Base-by-base conservation (phyloP, 768 basidiomycete species). In the Leccinum imitatum region DNA sequence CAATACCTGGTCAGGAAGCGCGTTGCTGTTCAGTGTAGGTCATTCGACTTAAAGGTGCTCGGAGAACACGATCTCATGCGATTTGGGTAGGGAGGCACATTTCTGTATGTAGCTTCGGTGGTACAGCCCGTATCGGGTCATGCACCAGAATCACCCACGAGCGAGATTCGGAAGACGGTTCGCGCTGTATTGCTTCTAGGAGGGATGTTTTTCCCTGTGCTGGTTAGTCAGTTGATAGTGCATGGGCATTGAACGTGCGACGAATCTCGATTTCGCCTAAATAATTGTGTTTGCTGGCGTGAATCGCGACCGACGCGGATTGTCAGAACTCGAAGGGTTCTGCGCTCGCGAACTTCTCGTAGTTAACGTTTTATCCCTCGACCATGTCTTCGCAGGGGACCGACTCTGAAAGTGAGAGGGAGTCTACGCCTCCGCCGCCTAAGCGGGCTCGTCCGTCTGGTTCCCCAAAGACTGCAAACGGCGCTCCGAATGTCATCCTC, bases 61-160 rank as follows among this genome's bases (percentile, higher is more conserved):
- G 19, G 27, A 47, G 27, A 52, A 41, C 9, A 21, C 35, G 50
- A 15, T 31, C 47, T 69, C 31, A 62, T 52, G 55, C 25, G 7
- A 31, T 8, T 33, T 47, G 33, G 8, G 35, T 57, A 95, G 92
- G 95, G 92, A 50, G 95, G 95, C 9, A 94, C 93, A 3, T 97
- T 97, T 76, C 79, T 98, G 41, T 97, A 96, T 69, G 95, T 98
- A 9, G 93, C 95, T 1, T 94, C 94, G 1, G 88, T 93, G 44
- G 78, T 94, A n/a, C 91, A 93, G 68, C 84, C 90, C 3, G 81
- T 88, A 33, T 86, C 88, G 33, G 78, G 81, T 17, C 79, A 80
- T 55, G 70, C 72, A 27, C 74, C 69, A 41, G 76, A 64, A 62
- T 59, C 64, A 27, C 35, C 69, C 5, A 59, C 77, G 9, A 77